Evolutionary conservation across 306 rosid genomes (phyloP).

Genomic region (Ormosia semicastrata): DNA sequence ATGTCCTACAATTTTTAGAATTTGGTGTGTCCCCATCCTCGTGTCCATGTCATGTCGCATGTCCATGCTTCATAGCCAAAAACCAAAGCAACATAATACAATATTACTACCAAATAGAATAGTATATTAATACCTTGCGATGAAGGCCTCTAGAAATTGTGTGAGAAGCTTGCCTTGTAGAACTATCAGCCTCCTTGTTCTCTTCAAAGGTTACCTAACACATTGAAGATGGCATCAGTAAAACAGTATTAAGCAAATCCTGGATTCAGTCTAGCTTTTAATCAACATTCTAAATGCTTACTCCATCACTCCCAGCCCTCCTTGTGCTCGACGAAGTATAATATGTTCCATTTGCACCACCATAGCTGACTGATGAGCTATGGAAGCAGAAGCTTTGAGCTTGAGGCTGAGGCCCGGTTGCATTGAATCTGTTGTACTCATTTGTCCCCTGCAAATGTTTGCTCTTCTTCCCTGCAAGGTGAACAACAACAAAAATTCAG

Average conservation of each 20-base stretch:
- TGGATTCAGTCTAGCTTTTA: neutral
- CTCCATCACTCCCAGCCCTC: constrained; percentile 89
- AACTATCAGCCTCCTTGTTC: constrained; percentile 79
- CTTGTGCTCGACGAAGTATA: constrained; percentile 64
- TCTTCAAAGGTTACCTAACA: constrained; percentile 75
- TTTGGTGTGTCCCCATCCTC: too few species aligned
- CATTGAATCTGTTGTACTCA: constrained; percentile 22
- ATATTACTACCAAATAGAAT: neutral
- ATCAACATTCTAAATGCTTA: constrained; percentile 34
- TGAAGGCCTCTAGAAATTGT: constrained; percentile 65
- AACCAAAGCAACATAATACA: constrained; percentile 12
- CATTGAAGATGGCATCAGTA: constrained; percentile 28
- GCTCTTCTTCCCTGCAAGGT: constrained; percentile 54
- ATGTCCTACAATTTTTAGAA: too few species aligned
- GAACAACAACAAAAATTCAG: neutral
- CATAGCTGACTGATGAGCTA: constrained; percentile 76
- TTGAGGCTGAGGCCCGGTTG: constrained; percentile 46
- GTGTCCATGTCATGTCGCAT: too few species aligned
- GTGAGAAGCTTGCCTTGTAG: constrained; percentile 68
- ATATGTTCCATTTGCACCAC: constrained; percentile 67
- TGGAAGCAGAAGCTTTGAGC: constrained; percentile 69
- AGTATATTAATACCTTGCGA: constrained; percentile 50
- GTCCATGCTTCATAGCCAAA: neutral
- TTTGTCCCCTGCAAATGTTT: constrained; percentile 42
- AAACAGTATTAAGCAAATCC: neutral